Conservation (phyloP, 176 grass and related monocot species). For the Triticum monococcum region DNA sequence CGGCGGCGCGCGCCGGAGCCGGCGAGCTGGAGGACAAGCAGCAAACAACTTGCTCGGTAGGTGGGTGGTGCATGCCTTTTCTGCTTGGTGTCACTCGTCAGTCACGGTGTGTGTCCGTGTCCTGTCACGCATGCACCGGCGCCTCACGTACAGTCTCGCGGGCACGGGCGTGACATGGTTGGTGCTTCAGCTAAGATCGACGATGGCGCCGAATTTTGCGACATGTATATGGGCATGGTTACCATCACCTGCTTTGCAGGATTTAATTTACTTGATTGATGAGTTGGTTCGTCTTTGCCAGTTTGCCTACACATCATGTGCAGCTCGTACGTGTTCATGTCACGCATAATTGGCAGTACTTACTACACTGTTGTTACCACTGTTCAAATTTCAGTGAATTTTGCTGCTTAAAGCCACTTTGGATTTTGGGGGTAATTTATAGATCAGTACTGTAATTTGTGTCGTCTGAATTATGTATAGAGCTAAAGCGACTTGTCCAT, state of each 20-base stretch:
- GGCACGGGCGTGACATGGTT: too few relatives aligned
- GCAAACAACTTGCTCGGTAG: neutral
- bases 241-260: too few relatives aligned
- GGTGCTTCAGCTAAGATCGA: neutral
- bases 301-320: neutral
- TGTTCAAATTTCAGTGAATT: neutral
- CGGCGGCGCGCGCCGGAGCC: neutral
- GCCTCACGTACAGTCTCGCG: neutral
- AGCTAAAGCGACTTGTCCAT: neutral
- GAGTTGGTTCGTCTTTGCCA: neutral
- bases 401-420: neutral
- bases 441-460: neutral
- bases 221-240: neutral
- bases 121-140: neutral
- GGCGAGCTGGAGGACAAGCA: neutral
- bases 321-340: neutral
- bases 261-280: neutral
- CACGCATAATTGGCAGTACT: neutral
- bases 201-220: too few relatives aligned
- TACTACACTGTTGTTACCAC: neutral
- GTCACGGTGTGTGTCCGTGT: neutral
- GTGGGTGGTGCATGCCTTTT: conserved; percentile 36
- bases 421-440: neutral
- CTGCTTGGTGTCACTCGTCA: conserved; percentile 25
- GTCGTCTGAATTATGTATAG: neutral